These are phyloP conservation scores for Mesostigma viride DNA, from an alignment of 139 green algal species.

Conservation along the genomic window DNA sequence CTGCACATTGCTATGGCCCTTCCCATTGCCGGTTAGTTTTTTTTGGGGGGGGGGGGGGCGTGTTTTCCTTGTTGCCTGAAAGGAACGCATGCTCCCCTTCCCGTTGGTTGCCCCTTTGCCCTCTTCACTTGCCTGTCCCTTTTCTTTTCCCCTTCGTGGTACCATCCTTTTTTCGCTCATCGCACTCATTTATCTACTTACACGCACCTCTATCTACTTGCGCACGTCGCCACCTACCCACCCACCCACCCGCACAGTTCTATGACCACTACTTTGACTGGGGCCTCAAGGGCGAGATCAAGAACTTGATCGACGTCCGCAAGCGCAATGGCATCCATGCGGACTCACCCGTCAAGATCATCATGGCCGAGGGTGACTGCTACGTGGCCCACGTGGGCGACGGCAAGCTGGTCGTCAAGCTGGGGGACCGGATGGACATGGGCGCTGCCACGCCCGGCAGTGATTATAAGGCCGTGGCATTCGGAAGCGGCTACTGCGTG, in stretches of 20 bases:
- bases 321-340: conserved; percentile 33
- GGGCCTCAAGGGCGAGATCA: conserved; percentile 53
- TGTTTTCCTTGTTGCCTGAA: too few species aligned
- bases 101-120: too few species aligned
- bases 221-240: too few species aligned
- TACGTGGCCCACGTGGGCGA: conserved; percentile 22
- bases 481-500: conserved; percentile 26
- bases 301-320: conserved; percentile 59
- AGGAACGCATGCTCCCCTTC: too few species aligned
- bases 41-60: too few species aligned
- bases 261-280: conserved; percentile 71
- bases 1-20: too few species aligned
- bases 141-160: background rate
- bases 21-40: too few species aligned
- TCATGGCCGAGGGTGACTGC: conserved; percentile 21
- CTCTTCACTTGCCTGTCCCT: too few species aligned
- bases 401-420: conserved; percentile 17
- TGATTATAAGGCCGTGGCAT: conserved; percentile 8
- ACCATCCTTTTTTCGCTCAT: background rate
- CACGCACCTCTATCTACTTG: too few species aligned
- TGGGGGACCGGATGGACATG: conserved; percentile 19
- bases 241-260: conserved; percentile 33
- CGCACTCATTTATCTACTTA: too few species aligned
- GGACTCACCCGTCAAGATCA: background rate
- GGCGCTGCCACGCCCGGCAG: conserved; percentile 10